Conservation (phyloP, 2,329 filamentous ascomycete genomes). For the Aspergillus sp. region DNA sequence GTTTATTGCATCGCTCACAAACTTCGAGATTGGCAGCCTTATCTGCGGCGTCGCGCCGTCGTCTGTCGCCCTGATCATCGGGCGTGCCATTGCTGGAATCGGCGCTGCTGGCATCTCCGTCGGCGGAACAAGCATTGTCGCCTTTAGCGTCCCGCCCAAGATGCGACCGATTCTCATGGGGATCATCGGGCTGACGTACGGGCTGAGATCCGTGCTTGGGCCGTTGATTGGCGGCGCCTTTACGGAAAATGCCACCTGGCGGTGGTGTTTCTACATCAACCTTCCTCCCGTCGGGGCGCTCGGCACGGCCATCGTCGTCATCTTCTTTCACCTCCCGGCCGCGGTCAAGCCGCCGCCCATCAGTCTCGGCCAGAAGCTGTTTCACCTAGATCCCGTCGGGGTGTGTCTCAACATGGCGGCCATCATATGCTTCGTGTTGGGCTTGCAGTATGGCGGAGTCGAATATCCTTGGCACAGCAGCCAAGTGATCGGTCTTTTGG, state of each 20-base stretch:
- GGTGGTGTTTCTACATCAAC: constrained; percentile 41
- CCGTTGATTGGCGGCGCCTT: constrained; percentile 46
- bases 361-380: constrained; percentile 22
- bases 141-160: constrained; percentile 29
- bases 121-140: constrained; percentile 47
- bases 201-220: constrained; percentile 26
- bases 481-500: constrained; percentile 47
- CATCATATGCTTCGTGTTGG: constrained; percentile 44
- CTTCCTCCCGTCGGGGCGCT: constrained; percentile 25
- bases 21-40: not conserved
- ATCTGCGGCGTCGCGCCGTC: constrained; percentile 12
- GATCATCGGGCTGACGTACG: constrained; percentile 23
- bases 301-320: constrained; percentile 18
- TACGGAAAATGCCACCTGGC: constrained; percentile 41
- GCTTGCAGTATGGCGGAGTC: constrained; percentile 47
- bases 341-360: not conserved
- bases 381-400: constrained; percentile 41
- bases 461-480: constrained; percentile 37
- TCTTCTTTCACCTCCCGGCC: constrained; percentile 28
- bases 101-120: constrained; percentile 32
- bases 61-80: constrained; percentile 30
- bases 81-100: constrained; percentile 34
- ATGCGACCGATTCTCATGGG: constrained; percentile 31
- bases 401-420: constrained; percentile 40
- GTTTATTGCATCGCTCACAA: not conserved